Percentiles rank a stretch among this genome's conserved stretches.
Evolutionary conservation across 2,329 filamentous ascomycete species (phyloP).

Genomic region (Colletotrichum truncatum): DNA sequence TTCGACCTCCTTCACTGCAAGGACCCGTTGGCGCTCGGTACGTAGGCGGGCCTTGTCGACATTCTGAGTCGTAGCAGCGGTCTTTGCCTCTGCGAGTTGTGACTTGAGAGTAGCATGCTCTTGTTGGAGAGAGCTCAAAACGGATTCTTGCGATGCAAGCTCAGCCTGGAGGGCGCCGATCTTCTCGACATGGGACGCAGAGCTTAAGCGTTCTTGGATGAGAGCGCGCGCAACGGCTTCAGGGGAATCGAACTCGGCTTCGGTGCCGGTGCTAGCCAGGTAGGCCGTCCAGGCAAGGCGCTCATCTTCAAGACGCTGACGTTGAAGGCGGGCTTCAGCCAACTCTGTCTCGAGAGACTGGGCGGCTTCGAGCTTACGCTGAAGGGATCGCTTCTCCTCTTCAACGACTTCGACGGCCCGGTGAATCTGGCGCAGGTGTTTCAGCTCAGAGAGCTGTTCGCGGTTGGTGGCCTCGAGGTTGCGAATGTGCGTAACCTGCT

Average conservation of each 20-base stretch:
- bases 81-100: conserved; percentile 77
- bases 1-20: conserved; percentile 92
- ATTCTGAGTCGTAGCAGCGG: conserved; percentile 51
- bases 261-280: conserved; percentile 72
- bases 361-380: conserved; percentile 80
- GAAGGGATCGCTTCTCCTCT: conserved; percentile 89
- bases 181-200: conserved; percentile 80
- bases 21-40: conserved; percentile 83
- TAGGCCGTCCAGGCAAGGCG: conserved; percentile 87
- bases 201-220: conserved; percentile 82
- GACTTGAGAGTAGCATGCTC: conserved; percentile 72
- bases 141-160: conserved; percentile 78
- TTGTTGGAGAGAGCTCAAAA: conserved; percentile 75
- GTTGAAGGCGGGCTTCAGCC: conserved; percentile 81
- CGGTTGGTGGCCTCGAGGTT: conserved; percentile 82
- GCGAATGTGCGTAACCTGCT: conserved; percentile 92
- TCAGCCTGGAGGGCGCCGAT: conserved; percentile 84
- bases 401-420: conserved; percentile 94
- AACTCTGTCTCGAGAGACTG: conserved; percentile 80
- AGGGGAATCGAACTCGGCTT: conserved; percentile 83
- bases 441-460: conserved; percentile 82
- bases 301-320: conserved; percentile 89
- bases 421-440: conserved; percentile 80
- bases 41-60: conserved; percentile 77
- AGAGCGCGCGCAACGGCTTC: conserved; percentile 88